Conservation (phyloP, 768 basidiomycete species). For the Lactarius hengduanensis region DNA sequence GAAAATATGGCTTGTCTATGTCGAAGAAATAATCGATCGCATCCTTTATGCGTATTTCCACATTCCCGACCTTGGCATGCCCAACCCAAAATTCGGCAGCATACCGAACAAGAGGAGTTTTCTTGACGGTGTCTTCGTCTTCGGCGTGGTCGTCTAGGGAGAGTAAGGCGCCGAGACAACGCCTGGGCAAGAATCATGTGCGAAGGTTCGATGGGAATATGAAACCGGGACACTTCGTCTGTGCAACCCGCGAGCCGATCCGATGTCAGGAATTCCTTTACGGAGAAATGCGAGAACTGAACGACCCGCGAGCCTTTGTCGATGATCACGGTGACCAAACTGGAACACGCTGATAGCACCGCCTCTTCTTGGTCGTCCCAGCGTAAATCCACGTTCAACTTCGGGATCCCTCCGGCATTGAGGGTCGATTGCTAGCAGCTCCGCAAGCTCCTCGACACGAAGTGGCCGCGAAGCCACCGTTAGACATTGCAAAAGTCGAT, state of each 20-base stretch:
- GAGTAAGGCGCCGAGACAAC: background rate
- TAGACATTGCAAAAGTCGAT: background rate
- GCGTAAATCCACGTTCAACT: background rate
- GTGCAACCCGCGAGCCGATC: background rate
- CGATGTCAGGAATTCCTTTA: background rate
- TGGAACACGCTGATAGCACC: background rate
- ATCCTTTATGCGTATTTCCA: background rate
- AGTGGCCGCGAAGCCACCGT: background rate
- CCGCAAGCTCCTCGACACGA: background rate
- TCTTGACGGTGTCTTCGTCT: background rate
- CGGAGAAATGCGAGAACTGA: background rate
- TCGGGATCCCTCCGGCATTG: background rate
- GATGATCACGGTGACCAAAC: background rate
- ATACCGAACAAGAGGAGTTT: background rate
- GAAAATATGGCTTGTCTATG: background rate
- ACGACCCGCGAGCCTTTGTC: background rate
- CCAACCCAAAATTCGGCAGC: background rate
- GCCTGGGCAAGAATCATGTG: conserved; percentile 2
- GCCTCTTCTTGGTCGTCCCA: background rate
- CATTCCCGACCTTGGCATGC: background rate
- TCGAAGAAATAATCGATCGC: background rate
- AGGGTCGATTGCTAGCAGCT: background rate
- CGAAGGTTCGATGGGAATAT: background rate
- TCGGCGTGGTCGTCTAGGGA: background rate
- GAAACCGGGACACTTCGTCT: background rate